Conservation (phyloP, 257 asterid genomes). For the Solanum tarapatanum region DNA sequence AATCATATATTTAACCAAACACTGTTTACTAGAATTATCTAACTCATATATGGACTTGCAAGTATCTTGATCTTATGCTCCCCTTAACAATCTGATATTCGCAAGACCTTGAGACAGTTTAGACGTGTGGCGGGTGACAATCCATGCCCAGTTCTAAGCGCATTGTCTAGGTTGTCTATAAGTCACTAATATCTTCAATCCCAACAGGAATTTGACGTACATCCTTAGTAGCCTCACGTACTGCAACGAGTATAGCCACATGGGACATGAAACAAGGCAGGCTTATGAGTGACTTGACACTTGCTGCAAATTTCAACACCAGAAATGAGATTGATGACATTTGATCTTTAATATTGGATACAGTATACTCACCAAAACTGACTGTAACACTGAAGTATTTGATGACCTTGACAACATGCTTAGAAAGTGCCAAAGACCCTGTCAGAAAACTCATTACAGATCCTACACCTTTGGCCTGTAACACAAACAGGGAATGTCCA, state of each 20-base stretch:
- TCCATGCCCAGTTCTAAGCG: too few relatives aligned
- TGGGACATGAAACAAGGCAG: constrained; percentile 86
- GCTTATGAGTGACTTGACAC: constrained; percentile 79
- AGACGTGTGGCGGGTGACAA: not conserved
- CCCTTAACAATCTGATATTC: too few relatives aligned
- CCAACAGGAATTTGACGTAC: not conserved
- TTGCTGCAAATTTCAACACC: constrained; percentile 28
- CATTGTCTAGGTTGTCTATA: too few relatives aligned
- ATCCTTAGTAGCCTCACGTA: constrained; percentile 45
- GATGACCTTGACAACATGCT: not conserved
- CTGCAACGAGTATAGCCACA: constrained; percentile 59
- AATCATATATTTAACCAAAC: too few relatives aligned
- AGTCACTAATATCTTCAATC: too few relatives aligned
- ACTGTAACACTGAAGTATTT: not conserved
- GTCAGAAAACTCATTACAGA: not conserved
- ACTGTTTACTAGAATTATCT: too few relatives aligned
- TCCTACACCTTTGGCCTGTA: not conserved
- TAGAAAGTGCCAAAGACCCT: not conserved
- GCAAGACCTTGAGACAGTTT: not conserved
- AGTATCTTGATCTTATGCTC: too few relatives aligned
- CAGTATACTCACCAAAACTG: not conserved
- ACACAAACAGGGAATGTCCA: not conserved
- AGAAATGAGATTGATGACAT: not conserved
- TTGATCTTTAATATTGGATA: not conserved
- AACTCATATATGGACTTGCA: too few relatives aligned